Percentiles rank a stretch among this genome's conserved stretches.
Conservation (phyloP, 345 rosid genomes). For the Erucastrum elatum region DNA sequence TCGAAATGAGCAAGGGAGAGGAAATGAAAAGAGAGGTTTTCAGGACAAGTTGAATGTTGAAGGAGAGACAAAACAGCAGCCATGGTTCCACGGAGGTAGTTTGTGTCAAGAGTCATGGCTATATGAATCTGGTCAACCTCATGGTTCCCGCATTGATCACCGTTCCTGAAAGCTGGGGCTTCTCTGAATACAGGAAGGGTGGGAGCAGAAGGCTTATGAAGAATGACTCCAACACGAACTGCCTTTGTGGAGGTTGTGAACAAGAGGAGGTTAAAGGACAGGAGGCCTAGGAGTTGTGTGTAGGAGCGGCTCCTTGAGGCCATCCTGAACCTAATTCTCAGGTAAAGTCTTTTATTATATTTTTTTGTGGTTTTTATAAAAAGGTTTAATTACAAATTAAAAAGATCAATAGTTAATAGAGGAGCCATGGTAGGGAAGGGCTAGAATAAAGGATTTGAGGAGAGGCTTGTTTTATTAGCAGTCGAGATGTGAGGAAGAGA, state of each 20-base stretch:
- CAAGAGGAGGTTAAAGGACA: constrained; percentile 57
- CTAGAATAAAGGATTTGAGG: constrained; percentile 35
- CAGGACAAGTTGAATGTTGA: constrained; percentile 61
- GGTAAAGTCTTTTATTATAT: constrained; percentile 28
- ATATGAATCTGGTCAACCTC: constrained; percentile 49
- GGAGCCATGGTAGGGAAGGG: constrained; percentile 37
- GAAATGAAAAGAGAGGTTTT: constrained; percentile 67
- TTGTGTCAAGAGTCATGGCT: constrained; percentile 68
- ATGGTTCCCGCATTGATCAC: constrained; percentile 38
- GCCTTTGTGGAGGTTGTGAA: constrained; percentile 36
- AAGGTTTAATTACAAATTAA: constrained; percentile 23
- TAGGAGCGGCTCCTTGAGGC: constrained; percentile 53
- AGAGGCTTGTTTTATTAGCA: constrained; percentile 38
- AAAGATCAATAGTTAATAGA: constrained; percentile 33
- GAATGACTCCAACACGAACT: constrained; percentile 43
- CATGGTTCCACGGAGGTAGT: constrained; percentile 73
- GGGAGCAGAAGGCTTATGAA: constrained; percentile 36
- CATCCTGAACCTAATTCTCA: constrained; percentile 55
- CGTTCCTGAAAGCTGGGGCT: constrained; percentile 63
- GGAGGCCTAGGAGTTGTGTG: constrained; percentile 57
- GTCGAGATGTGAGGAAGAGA: constrained; percentile 39
- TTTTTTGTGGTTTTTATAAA: neutral
- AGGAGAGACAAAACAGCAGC: constrained; percentile 65
- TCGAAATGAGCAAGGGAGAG: constrained; percentile 48
- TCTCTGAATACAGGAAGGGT: constrained; percentile 51